Evolutionary conservation across 78 protist species (phyloP), one percentile per base, ranked within the genome.

Genomic region (Cyanophora paradoxa): DNA sequence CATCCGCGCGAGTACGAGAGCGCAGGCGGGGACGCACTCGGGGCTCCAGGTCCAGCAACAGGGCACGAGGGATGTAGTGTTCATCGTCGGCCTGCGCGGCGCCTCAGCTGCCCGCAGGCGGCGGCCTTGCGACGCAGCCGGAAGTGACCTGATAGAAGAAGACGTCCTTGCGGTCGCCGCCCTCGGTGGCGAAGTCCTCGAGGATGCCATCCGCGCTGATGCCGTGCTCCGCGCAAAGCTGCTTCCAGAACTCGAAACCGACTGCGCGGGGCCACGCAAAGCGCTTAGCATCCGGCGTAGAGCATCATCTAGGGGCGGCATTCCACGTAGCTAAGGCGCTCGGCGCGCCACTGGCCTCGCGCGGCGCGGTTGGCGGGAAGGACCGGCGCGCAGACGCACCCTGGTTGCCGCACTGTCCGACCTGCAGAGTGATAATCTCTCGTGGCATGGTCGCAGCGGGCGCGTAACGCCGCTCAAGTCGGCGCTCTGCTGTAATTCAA

Each of bases 321-420:
- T 17, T 17, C 62, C 14, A 26, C 62, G 14, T 56, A 8, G 14
- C 30, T 14, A 56, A 8, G 14, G 6, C 7, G 37, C 7, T 17
- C 10, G 10, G 37, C 22, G 22, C 14, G 17, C 62, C 14, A 8
- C 33, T 26, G 7, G 62, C 14, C 62, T 26, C 62, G 14, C 14
- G 14, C 30, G 11, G 62, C 14, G 62, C 62, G 7, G 14, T 14
- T 10, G 62, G 37, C 11, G 17, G 22, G 62, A 56, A 14, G 14
- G 37, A 56, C 7, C 33, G 14, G 22, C 33, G 62, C 14, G 20
- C 20, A 79, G 22, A 31, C 79, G 10, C 58, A 92, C 94, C 81
- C 81, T 97, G 99, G 82, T 97, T 97, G 61, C 98, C 98, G 79
- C 99, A 97, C 64, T 97, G 99, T 17, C 99, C 99, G 0, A 83